phyloP scores from a whole-genome alignment of 495 filamentous ascomycete genomes.

The Xylaria intraflava region DNA sequence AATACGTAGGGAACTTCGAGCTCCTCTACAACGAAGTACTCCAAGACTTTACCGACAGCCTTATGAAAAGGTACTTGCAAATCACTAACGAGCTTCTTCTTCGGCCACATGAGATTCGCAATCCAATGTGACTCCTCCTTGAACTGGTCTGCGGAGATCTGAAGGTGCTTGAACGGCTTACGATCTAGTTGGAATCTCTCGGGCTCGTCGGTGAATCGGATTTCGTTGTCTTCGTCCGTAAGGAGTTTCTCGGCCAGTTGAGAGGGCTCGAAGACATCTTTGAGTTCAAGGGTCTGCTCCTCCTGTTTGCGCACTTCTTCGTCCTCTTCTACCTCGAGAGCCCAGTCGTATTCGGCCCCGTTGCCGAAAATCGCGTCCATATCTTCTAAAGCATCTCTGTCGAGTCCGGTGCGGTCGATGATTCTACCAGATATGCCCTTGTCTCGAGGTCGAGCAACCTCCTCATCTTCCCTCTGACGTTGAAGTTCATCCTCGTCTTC shows the following conservation, averaged over 20 bases:
- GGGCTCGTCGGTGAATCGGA: slow-evolving; percentile 78
- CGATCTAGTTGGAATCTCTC: slow-evolving; percentile 91
- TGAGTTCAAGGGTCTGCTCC: slow-evolving; percentile 69
- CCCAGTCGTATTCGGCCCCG: slow-evolving; percentile 92
- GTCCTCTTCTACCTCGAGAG: slow-evolving; percentile 76
- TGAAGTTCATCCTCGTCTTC: slow-evolving; percentile 76
- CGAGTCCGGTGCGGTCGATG: slow-evolving; percentile 65
- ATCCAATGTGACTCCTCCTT: slow-evolving; percentile 90
- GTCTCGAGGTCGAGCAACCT: slow-evolving; percentile 68
- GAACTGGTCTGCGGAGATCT: slow-evolving; percentile 71
- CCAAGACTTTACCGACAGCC: slow-evolving; percentile 84
- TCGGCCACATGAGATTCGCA: slow-evolving; percentile 75
- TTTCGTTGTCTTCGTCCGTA: slow-evolving; percentile 89
- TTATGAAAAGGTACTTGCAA: slow-evolving; percentile 76
- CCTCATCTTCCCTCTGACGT: slow-evolving; percentile 74
- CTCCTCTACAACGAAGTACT: slow-evolving; percentile 87
- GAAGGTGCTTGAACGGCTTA: slow-evolving; percentile 73
- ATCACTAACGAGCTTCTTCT: slow-evolving; percentile 62
- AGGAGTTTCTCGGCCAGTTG: slow-evolving; percentile 88
- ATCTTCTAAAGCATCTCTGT: slow-evolving; percentile 86
- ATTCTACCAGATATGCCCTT: slow-evolving; percentile 58
- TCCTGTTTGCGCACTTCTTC: slow-evolving; percentile 65
- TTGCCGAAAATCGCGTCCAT: slow-evolving; percentile 94
- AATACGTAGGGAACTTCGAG: slow-evolving; percentile 96
- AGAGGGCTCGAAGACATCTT: slow-evolving; percentile 96